Base-by-base conservation (phyloP, 768 basidiomycete species). In the Scleroderma bovista region DNA sequence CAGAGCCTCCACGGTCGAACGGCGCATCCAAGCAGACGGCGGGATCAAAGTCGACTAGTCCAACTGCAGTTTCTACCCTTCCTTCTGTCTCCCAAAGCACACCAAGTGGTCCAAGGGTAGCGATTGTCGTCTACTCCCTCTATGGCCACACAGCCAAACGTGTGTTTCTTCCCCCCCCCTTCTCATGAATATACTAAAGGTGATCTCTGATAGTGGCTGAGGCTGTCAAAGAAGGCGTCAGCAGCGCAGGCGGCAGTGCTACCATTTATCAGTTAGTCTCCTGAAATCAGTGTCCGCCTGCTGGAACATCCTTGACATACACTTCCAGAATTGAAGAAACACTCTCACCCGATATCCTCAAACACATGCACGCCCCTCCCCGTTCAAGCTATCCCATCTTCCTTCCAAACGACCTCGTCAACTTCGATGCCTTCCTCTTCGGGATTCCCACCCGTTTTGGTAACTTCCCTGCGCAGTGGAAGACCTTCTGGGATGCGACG, bases 321-420 rank as follows among this genome's bases (percentile, higher is more conserved):
- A 3, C 8, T 4, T 20, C 11, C 24, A 89, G 87, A 64, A 79
- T 94, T 55, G 72, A 86, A 51, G 93, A 95, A 70, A 95, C 89
- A 16, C 84, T 95, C 49, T 67, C 85, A 2, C 66, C 77, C 16
- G 87, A 90, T 23, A 65, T 93, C 47, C 72, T 93, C 50, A 66
- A 66, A 47, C 77, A 78, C 64, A 79, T 94, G 77, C 70, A 80
- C 58, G 89, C 88, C 1, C 80, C 84, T 5, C 67, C 84, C 12
- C 88, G 86, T 63, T 78, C 81, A 44, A 71, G 78, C 57, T 90
- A 90, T 68, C 87, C 88, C 11, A 61, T 90, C 47, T 47, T 66
- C 5, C 15, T 47, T 3, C 32, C 48, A 13, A 47, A 31, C 0
- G 20, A 62, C 12, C 38, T 68, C 40, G 19, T 46, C 31, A 47